phyloP scores from a whole-genome alignment of 805 yeast species.

The Lipomyces japonicus region DNA sequence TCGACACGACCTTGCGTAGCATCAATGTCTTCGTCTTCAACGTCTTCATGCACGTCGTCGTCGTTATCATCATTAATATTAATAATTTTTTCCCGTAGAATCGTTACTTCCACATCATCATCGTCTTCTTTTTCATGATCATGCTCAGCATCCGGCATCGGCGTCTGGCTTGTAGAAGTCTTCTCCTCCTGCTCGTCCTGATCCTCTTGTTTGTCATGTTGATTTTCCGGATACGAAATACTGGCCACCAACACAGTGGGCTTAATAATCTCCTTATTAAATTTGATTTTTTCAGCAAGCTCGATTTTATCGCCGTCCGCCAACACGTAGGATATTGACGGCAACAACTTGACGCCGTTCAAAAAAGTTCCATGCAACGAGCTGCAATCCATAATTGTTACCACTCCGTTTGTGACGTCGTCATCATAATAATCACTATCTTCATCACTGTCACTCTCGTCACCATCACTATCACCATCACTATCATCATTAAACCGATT shows the following conservation, averaged over 20 bases:
- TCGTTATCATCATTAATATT: neutral
- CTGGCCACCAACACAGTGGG: neutral
- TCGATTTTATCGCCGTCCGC: neutral
- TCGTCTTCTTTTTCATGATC: neutral
- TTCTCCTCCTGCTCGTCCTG: no score
- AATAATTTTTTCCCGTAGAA: neutral
- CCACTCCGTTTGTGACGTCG: neutral
- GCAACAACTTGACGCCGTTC: conserved; percentile 1
- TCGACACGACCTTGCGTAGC: neutral
- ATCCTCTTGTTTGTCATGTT: no score
- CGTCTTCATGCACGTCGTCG: neutral
- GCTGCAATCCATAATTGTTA: conserved; percentile 3
- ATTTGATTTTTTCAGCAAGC: conserved; percentile 1
- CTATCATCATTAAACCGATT: neutral
- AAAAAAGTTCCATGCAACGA: conserved; percentile 8
- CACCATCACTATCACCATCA: neutral
- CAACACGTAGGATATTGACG: neutral
- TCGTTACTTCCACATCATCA: neutral
- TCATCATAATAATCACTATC: neutral
- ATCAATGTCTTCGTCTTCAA: neutral
- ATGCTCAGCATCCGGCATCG: neutral
- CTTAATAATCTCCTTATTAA: neutral
- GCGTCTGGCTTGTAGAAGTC: no score
- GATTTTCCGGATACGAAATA: neutral
- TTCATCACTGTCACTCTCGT: neutral